Base-by-base conservation (phyloP, 352 stramenopile species). In the Aphanomyces invadans region DNA sequence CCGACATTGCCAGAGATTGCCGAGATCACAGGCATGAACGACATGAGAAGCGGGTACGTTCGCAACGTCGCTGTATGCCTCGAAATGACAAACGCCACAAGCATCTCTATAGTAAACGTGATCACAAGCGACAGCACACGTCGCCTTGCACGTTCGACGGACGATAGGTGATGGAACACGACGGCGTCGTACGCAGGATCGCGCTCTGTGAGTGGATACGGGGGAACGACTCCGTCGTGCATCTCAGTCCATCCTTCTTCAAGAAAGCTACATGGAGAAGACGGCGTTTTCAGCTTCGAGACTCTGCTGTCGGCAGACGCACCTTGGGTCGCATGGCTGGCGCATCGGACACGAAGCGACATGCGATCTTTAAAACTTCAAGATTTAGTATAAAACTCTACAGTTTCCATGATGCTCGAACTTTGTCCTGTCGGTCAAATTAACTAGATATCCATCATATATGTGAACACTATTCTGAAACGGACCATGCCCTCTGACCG, bases 11-110 rank as follows among this genome's bases (percentile, higher is more conserved):
- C 55, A 7, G 55, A 64, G 39, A 64, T 46, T 10, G 55, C 55
- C n/a, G 55, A 64, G 32, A 64, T 64, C 19, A 64, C 55, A 7
- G 55, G 55, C 32, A 64, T 64, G 36, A 64, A 64, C 31, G 55
- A 45, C 55, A 64, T 64, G 36, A 64, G 55, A 15, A 64, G 36
- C 25, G 55, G 55, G 21, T 51, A 64, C 55, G 55, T 52, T 21
- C 23, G 15, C 36, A 64, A 46, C 32, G 55, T 51, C 10, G 36
- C 21, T 33, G 55, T 64, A 21, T 52, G 52, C n/a, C 55, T 32
- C 23, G 55, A 64, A 4, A 64, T 64, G 32, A 64, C 55, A 52
- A 64, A 64, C 10, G 55, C 55, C 1, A 64, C 55, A 15, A 64
- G 4, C 31, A 64, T 45, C 28, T 64, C 55, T 5, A 64, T 52